Evolutionary conservation across 139 green algal species (phyloP).

Genomic region (Nannochloris sp.): DNA sequence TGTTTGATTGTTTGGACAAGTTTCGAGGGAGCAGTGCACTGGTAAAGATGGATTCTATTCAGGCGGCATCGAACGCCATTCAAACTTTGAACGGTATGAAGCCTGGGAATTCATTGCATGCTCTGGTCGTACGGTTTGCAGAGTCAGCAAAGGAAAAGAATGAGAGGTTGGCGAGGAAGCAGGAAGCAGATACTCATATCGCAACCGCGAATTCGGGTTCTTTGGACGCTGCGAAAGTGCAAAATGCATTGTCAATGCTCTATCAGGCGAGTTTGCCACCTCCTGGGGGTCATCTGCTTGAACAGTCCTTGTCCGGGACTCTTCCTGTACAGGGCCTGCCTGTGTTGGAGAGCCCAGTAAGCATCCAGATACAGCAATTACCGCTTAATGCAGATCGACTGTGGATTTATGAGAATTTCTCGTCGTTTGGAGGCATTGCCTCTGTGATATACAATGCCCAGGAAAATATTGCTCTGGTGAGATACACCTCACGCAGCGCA

Average conservation of each 20-base stretch:
- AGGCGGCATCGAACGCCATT: conserved; percentile 15
- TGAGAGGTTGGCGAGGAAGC: conserved; percentile 12
- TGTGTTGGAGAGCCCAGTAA: neutral
- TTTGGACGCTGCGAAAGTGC: too few species aligned
- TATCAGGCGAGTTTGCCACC: too few species aligned
- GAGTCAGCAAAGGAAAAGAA: conserved; percentile 32
- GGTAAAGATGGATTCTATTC: conserved; percentile 22
- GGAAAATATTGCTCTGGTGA: conserved; percentile 15
- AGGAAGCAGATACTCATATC: neutral
- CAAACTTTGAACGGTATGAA: conserved; percentile 23
- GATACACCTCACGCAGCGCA: conserved; percentile 22
- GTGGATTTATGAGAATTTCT: conserved; percentile 35
- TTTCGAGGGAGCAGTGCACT: conserved; percentile 25
- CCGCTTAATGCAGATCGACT: conserved; percentile 20
- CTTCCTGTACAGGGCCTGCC: too few species aligned
- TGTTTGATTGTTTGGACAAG: conserved; percentile 31
- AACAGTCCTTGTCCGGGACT: too few species aligned
- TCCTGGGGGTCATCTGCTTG: too few species aligned
- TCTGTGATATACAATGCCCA: conserved; percentile 15
- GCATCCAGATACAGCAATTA: conserved; percentile 17
- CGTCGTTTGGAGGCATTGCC: conserved; percentile 18
- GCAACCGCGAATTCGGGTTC: too few species aligned
- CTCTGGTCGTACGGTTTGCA: conserved; percentile 27
- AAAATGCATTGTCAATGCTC: too few species aligned
- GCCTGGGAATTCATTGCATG: conserved; percentile 8